A percentile compares a stretch with the other conserved stretches of the same genome.
phyloP scores from a whole-genome alignment of 2,329 filamentous ascomycete genomes.

The Stemphylium lycopersici region DNA sequence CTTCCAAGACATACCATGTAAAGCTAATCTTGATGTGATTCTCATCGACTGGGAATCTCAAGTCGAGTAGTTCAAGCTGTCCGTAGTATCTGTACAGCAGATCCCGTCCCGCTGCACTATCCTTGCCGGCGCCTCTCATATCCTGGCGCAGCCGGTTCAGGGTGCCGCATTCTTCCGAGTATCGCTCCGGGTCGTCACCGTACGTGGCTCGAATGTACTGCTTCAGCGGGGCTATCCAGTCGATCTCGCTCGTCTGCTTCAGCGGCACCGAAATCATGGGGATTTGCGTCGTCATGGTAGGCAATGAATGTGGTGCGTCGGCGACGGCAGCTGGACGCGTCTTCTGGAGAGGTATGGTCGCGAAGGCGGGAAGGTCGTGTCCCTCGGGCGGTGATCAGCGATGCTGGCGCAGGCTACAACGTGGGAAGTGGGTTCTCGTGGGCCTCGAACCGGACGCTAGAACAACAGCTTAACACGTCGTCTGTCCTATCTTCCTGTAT shows the following conservation, averaged over 20 bases:
- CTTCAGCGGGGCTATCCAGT: conserved; percentile 94
- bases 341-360: conserved; percentile 24
- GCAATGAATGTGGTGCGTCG: conserved; percentile 7
- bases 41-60: conserved; percentile 96
- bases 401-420: conserved; percentile 11
- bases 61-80: conserved; percentile 90
- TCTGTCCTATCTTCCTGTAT: neutral
- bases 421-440: conserved; percentile 9
- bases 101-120: conserved; percentile 91
- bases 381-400: conserved; percentile 7
- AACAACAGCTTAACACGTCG: neutral
- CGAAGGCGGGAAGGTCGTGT: conserved; percentile 1
- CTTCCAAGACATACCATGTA: conserved; percentile 72
- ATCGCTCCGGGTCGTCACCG: conserved; percentile 94
- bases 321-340: conserved; percentile 19
- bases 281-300: conserved; percentile 59
- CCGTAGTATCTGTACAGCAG: conserved; percentile 97
- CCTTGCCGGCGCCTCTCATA: conserved; percentile 95
- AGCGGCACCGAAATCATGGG: conserved; percentile 96
- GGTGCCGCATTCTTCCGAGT: conserved; percentile 92
- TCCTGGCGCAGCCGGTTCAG: conserved; percentile 96
- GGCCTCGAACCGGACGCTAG: conserved; percentile 3
- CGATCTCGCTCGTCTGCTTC: conserved; percentile 95
- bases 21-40: conserved; percentile 99
- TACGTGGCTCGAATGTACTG: conserved; percentile 91